These are phyloP conservation scores for Metarhizium robertsii DNA, from an alignment of 2,329 filamentous ascomycete genomes.

Conservation along the genomic window DNA sequence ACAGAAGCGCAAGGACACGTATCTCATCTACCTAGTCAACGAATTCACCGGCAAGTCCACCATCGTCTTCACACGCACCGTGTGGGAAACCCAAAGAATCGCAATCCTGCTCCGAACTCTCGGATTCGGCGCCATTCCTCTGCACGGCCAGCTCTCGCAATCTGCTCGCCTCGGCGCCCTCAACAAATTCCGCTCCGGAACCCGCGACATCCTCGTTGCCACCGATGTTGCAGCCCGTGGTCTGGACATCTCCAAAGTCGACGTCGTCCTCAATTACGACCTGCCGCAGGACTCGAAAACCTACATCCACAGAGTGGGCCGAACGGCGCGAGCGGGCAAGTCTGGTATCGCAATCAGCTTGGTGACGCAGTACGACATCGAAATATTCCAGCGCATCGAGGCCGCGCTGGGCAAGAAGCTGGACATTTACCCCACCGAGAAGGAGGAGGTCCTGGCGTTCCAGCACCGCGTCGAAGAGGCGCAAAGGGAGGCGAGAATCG, in stretches of 20 bases:
- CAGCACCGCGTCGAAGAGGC: constrained; percentile 72
- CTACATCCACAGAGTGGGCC: constrained; percentile 81
- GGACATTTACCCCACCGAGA: constrained; percentile 56
- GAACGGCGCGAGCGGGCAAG: constrained; percentile 80
- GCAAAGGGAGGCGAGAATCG: constrained; percentile 65
- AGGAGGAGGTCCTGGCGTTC: constrained; percentile 81
- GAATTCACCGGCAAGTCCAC: constrained; percentile 77
- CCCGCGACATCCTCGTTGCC: constrained; percentile 79
- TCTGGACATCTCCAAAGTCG: constrained; percentile 87
- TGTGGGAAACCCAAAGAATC: constrained; percentile 81
- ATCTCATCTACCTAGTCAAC: constrained; percentile 77
- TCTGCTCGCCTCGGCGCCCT: constrained; percentile 77
- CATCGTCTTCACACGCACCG: constrained; percentile 87
- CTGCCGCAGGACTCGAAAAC: constrained; percentile 79
- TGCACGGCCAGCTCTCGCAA: constrained; percentile 89
- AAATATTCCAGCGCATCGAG: constrained; percentile 75
- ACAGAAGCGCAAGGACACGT: constrained; percentile 79
- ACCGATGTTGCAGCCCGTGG: constrained; percentile 92
- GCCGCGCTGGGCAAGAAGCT: constrained; percentile 71
- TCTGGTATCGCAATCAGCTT: constrained; percentile 72
- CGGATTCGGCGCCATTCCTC: constrained; percentile 81
- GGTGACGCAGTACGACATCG: constrained; percentile 81
- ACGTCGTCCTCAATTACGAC: constrained; percentile 79
- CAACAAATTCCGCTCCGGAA: constrained; percentile 76
- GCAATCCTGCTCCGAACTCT: constrained; percentile 75